A percentile compares a stretch with the other conserved stretches of the same genome.
Conservation (phyloP, 176 grass and related monocot genomes). For the Raddia distichophylla region DNA sequence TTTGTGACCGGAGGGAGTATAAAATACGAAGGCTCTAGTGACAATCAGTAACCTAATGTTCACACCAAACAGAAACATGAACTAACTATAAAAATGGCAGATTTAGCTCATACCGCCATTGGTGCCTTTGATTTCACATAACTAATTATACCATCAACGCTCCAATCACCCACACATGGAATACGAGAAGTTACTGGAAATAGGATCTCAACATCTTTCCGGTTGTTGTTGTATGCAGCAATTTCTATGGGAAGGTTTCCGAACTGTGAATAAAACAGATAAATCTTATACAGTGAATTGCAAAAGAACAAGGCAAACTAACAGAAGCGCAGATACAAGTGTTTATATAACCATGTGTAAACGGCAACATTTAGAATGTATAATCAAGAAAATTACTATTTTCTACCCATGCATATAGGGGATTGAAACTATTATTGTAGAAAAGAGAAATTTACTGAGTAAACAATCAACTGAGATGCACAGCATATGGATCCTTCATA, state of each 20-base stretch:
- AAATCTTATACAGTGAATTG: neutral
- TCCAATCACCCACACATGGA: conserved; percentile 33
- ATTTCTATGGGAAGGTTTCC: conserved; percentile 35
- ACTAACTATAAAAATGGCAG: neutral
- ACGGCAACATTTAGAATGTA: neutral
- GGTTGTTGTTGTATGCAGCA: conserved; percentile 33
- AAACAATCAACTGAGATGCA: too few species aligned
- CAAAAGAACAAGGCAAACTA: neutral
- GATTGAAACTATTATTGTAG: too few species aligned
- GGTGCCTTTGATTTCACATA: neutral
- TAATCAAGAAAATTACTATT: too few species aligned
- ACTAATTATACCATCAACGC: conserved; percentile 47
- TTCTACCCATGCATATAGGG: too few species aligned
- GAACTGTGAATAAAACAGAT: conserved; percentile 22
- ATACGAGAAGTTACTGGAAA: conserved; percentile 40
- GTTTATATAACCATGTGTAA: neutral
- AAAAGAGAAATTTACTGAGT: too few species aligned
- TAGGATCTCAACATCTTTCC: conserved; percentile 43
- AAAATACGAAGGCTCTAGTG: too few species aligned
- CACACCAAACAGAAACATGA: neutral
- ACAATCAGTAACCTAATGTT: neutral
- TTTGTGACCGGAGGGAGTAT: too few species aligned
- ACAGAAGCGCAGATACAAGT: neutral
- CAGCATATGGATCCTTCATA: too few species aligned
- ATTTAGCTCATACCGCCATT: conserved; percentile 22